Conservation (phyloP, 78 protist genomes). For the Dictyostelium purpureum region DNA sequence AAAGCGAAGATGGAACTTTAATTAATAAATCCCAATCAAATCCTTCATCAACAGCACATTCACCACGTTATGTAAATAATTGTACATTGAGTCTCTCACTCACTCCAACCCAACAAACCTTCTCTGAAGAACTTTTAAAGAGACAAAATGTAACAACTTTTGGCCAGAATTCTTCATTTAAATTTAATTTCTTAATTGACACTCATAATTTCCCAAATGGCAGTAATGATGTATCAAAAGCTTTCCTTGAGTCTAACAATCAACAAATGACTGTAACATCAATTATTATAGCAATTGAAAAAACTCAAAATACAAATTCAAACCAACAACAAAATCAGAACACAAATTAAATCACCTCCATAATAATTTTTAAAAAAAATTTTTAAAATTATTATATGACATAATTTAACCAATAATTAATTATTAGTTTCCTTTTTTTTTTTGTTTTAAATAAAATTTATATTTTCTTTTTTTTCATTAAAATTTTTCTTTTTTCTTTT, state of each 20-base stretch:
- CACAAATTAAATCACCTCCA: not conserved
- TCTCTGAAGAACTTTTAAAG: not conserved
- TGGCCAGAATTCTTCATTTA: not conserved
- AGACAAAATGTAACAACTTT: not conserved
- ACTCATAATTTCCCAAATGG: conserved; percentile 14
- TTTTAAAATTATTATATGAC: too few species aligned
- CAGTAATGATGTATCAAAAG: not conserved
- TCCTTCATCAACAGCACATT: not conserved
- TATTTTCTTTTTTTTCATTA: not conserved
- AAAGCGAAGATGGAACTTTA: not conserved
- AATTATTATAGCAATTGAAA: conserved; percentile 4
- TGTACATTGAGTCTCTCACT: not conserved
- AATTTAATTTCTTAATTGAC: conserved; percentile 19
- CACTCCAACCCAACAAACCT: not conserved
- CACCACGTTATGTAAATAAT: not conserved
- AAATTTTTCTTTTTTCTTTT: not conserved
- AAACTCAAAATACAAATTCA: not conserved
- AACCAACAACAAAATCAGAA: not conserved
- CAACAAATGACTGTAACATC: conserved; percentile 7
- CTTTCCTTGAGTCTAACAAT: not conserved
- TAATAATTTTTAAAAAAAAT: too few species aligned
- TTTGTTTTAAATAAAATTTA: not conserved
- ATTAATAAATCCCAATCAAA: not conserved
- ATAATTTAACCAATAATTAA: too few species aligned
- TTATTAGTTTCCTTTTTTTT: too few species aligned